Conservation (phyloP, 805 yeast genomes). For the Suhomyces prunicola region DNA sequence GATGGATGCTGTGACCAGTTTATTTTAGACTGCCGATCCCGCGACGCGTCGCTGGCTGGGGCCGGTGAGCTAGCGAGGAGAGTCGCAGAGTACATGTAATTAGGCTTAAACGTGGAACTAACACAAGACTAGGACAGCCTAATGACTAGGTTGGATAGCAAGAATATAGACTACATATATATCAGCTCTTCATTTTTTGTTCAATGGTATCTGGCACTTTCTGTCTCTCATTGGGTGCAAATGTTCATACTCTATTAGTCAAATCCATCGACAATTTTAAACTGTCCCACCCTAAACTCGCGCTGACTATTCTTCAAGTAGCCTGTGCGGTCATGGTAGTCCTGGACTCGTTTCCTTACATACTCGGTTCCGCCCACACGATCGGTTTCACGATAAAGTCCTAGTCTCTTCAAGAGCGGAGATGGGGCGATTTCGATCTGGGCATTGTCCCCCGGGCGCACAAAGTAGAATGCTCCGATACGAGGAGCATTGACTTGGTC, state of each 20-base stretch:
- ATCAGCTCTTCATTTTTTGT: too few relatives aligned
- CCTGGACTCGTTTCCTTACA: conserved; percentile 26
- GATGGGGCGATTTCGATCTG: conserved; percentile 28
- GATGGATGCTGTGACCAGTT: background rate
- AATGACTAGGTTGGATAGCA: background rate
- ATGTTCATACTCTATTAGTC: conserved; percentile 7
- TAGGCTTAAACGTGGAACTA: background rate
- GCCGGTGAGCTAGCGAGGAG: background rate
- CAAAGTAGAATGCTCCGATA: conserved; percentile 34
- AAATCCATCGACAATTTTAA: conserved; percentile 27
- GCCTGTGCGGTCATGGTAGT: conserved; percentile 21
- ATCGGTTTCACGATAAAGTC: conserved; percentile 21
- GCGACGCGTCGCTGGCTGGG: background rate
- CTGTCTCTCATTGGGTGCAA: background rate
- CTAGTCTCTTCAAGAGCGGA: conserved; percentile 28
- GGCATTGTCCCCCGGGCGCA: conserved; percentile 31
- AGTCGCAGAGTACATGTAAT: background rate
- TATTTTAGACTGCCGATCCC: background rate
- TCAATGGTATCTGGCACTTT: too few relatives aligned
- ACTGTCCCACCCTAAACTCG: conserved; percentile 27
- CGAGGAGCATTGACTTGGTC: conserved; percentile 30
- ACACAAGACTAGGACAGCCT: background rate
- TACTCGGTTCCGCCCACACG: conserved; percentile 29
- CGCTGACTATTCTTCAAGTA: conserved; percentile 22
- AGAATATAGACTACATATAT: too few relatives aligned